Evolutionary conservation across 495 filamentous ascomycete genomes (phyloP), one percentile per base, ranked within the genome.

Genomic region (Hypoxylon perforatum): DNA sequence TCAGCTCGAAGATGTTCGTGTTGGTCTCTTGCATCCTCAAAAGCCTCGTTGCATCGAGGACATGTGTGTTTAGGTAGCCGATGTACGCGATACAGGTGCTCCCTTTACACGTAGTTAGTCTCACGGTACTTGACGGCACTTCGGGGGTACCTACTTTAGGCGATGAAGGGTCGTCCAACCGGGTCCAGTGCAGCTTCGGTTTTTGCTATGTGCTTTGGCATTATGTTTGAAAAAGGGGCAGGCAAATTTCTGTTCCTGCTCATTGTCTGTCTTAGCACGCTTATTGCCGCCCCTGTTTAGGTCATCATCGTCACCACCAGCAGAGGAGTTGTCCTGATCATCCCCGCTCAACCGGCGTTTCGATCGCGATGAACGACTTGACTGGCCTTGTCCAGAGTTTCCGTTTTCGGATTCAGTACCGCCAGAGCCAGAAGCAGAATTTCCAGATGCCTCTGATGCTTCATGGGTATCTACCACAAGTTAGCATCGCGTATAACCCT

Each of bases 161-260:
- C 80, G 75, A 64, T 82, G 80, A 2, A 80, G 72, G 19, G 75
- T 69, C 11, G 61, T 57, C 78, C 78, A 82, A 4, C 78, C 79
- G 1, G 79, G 78, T 1, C 78, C 78, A 15, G 72, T 70, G 42
- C 80, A 82, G 4, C 78, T 76, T 44, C 71, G 71, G 5, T 77
- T 68, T 2, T 65, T 72, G 60, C 57, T 69, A 38, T 78, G 78
- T 38, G 67, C 71, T 19, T 41, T 69, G 25, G 76, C 76, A 19
- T 80, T 70, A 38, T 81, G 74, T 52, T 78, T 77, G 57, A 63
- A 76, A 64, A 77, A 82, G 1, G 80, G 80, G 39, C 80, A 82
- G 10, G 80, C 80, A 28, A 78, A 74, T 50, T 63, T 72, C 19
- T 55, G 50, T 19, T 69, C 65, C 12, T 57, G 18, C 18, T 73